Evolutionary conservation across 129 eudicot species (phyloP).

Genomic region (Solidago caesia): DNA sequence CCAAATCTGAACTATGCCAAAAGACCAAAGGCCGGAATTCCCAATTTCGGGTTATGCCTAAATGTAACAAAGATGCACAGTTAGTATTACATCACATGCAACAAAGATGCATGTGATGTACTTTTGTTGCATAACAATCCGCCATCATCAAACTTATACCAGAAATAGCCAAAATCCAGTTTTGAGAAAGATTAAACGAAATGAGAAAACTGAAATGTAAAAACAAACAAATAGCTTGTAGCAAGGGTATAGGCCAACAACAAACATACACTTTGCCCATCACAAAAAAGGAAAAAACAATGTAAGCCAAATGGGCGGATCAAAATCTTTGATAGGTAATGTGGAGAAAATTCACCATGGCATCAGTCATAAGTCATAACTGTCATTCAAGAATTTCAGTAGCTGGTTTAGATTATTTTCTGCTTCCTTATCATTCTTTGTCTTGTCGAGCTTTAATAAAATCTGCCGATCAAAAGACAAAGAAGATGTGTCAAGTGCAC

Average conservation of each 20-base stretch:
- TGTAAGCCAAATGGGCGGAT: neutral
- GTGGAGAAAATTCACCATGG: neutral
- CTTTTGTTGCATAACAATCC: too few species aligned
- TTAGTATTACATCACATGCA: too few species aligned
- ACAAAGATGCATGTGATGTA: too few species aligned
- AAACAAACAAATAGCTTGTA: constrained; percentile 13
- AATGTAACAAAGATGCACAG: too few species aligned
- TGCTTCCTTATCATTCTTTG: constrained; percentile 92
- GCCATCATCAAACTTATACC: too few species aligned
- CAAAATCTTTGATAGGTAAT: constrained; percentile 12
- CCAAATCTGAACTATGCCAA: too few species aligned
- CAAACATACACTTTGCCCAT: constrained; percentile 10
- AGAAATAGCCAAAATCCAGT: neutral
- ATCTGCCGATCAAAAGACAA: constrained; percentile 41
- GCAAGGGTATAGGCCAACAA: neutral
- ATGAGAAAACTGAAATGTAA: constrained; percentile 8
- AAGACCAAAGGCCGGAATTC: too few species aligned
- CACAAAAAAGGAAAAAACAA: constrained; percentile 12
- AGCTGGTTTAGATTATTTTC: constrained; percentile 77
- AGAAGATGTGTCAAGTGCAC: neutral
- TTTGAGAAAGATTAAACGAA: neutral
- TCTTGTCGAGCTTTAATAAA: constrained; percentile 77
- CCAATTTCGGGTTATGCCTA: too few species aligned
- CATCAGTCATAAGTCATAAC: constrained; percentile 64
- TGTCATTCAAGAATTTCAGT: constrained; percentile 90